phyloP scores from a whole-genome alignment of 176 grass and related monocot genomes.

The Pharus latifolius region DNA sequence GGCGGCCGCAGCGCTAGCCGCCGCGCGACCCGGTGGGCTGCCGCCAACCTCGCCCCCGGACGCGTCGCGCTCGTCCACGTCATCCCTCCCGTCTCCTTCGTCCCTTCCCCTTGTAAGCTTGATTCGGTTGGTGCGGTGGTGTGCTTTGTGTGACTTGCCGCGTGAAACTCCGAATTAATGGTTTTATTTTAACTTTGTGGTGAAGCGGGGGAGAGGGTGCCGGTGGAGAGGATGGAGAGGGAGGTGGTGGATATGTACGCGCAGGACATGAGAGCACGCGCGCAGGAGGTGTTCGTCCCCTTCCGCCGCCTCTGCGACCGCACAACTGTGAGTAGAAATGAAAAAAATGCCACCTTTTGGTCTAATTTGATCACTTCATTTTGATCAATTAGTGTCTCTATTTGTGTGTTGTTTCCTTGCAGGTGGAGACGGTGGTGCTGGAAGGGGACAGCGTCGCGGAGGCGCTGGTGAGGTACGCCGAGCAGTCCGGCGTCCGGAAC shows the following conservation, averaged over 20 bases:
- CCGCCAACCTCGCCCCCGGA: conserved; percentile 25
- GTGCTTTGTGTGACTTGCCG: neutral
- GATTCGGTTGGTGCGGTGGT: neutral
- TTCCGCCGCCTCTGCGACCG: conserved; percentile 42
- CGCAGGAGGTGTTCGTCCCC: conserved; percentile 55
- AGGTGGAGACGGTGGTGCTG: conserved; percentile 80
- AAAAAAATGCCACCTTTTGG: neutral
- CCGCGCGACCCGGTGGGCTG: conserved; percentile 63
- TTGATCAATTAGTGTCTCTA: neutral
- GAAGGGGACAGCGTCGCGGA: conserved; percentile 57
- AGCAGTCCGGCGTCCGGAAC: conserved; percentile 47
- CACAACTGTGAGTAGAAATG: conserved; percentile 37
- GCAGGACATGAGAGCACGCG: conserved; percentile 36
- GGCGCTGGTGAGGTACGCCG: conserved; percentile 49
- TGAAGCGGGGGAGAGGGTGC: conserved; percentile 59
- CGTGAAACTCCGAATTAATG: neutral
- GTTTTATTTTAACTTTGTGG: neutral
- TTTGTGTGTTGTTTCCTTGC: neutral
- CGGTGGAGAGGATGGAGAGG: conserved; percentile 48
- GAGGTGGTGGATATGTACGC: conserved; percentile 61
- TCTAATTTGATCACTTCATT: neutral
- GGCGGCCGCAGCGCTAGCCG: conserved; percentile 44
- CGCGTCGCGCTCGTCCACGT: conserved; percentile 68
- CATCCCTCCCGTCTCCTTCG: conserved; percentile 53
- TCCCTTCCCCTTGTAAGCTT: conserved; percentile 60